Evolutionary conservation across 2,329 filamentous ascomycete species (phyloP).

Genomic region (Chrysoporthe deuterocubensis): DNA sequence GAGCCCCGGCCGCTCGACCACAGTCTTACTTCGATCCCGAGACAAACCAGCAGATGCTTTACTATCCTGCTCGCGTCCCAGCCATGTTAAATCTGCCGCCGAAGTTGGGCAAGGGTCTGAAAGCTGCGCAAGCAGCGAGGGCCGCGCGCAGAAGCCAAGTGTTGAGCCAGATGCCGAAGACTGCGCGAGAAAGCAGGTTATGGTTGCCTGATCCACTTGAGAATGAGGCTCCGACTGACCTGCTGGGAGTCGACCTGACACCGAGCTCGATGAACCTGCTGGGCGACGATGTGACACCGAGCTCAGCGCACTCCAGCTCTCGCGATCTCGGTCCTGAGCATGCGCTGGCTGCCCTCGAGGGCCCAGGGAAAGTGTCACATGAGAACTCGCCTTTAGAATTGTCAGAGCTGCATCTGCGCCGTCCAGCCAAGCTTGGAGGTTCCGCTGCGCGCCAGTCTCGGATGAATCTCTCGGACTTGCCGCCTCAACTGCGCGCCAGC

Average conservation of each 20-base stretch:
- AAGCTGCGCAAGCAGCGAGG: constrained; percentile 55
- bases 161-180: constrained; percentile 62
- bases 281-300: constrained; percentile 16
- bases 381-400: constrained; percentile 28
- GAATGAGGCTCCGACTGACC: constrained; percentile 36
- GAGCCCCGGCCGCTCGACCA: constrained; percentile 42
- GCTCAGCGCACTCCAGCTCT: constrained; percentile 18
- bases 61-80: constrained; percentile 93
- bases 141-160: constrained; percentile 77
- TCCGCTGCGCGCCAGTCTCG: constrained; percentile 45
- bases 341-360: constrained; percentile 15
- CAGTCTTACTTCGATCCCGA: constrained; percentile 66
- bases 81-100: constrained; percentile 92
- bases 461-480: constrained; percentile 59
- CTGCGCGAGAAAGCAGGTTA: constrained; percentile 41
- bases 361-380: constrained; percentile 19
- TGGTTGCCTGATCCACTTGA: constrained; percentile 55
- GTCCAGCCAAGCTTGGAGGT: constrained; percentile 36
- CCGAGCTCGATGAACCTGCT: constrained; percentile 25
- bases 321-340: constrained; percentile 24
- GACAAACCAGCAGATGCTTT: constrained; percentile 82
- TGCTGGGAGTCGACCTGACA: constrained; percentile 16
- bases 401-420: constrained; percentile 33
- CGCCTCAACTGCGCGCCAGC: constrained; percentile 86
- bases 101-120: constrained; percentile 76